Conservation (phyloP, 2,329 filamentous ascomycete species). For the Phoma sp. region DNA sequence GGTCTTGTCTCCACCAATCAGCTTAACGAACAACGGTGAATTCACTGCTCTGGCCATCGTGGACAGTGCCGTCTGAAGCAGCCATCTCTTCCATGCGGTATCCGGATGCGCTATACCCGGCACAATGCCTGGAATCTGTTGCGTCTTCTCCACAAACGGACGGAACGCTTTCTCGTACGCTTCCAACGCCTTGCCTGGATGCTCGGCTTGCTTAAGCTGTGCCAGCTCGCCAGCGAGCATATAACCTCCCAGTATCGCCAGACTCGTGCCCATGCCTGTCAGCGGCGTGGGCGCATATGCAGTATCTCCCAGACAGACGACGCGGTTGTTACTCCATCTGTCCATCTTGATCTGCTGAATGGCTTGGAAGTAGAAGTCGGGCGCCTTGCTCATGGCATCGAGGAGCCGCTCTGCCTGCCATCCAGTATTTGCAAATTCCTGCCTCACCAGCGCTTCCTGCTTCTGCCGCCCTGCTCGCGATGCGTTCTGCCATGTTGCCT, state of each 20-base stretch:
- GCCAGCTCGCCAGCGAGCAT: conserved; percentile 47
- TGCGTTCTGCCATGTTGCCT: conserved; percentile 35
- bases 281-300: conserved; percentile 57
- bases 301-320: conserved; percentile 62
- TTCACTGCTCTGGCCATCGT: conserved; percentile 14
- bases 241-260: conserved; percentile 49
- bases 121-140: conserved; percentile 33
- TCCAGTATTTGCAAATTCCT: conserved; percentile 46
- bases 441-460: conserved; percentile 48
- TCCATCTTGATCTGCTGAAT: conserved; percentile 55
- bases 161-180: conserved; percentile 32
- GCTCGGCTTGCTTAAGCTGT: conserved; percentile 13
- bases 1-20: conserved; percentile 6
- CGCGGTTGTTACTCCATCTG: conserved; percentile 54
- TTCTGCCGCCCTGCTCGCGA: conserved; percentile 40
- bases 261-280: conserved; percentile 51
- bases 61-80: conserved; percentile 20
- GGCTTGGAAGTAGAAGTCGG: conserved; percentile 57
- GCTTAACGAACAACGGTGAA: conserved; percentile 17
- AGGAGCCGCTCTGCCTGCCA: conserved; percentile 56
- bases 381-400: conserved; percentile 46
- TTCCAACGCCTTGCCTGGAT: conserved; percentile 25
- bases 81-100: conserved; percentile 30
- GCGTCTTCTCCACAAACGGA: conserved; percentile 35
- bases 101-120: conserved; percentile 31